A percentile compares a stretch with the other conserved stretches of the same genome.
Evolutionary conservation across 441 rosid genomes (phyloP).

Genomic region (Populus hybrid): DNA sequence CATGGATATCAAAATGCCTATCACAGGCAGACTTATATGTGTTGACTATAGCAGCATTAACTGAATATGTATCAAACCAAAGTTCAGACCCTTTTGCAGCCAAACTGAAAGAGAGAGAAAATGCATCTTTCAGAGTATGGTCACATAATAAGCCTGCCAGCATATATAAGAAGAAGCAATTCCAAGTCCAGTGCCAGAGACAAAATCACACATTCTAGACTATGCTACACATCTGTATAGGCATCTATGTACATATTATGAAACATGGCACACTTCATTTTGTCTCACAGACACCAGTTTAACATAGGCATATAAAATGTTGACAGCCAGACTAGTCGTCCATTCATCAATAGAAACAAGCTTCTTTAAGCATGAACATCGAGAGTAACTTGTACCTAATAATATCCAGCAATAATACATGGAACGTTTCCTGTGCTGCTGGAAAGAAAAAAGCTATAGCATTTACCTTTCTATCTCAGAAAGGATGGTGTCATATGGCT

Average conservation of each 20-base stretch:
- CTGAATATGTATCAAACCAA: constrained; percentile 82
- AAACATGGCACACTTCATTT: constrained; percentile 7
- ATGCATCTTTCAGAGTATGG: neutral
- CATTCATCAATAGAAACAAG: neutral
- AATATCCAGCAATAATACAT: neutral
- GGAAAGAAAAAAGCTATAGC: constrained; percentile 4
- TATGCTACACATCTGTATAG: neutral
- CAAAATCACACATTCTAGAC: neutral
- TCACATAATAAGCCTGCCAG: constrained; percentile 5
- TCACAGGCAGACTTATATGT: constrained; percentile 67
- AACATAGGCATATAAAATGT: neutral
- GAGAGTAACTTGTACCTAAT: constrained; percentile 1
- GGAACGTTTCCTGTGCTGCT: neutral
- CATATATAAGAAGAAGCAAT: neutral
- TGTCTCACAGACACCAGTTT: constrained; percentile 1
- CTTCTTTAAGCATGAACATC: neutral
- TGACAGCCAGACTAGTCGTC: neutral
- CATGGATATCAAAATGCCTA: constrained; percentile 34
- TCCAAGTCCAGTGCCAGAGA: neutral
- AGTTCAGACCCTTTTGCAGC: constrained; percentile 70
- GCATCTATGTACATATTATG: neutral
- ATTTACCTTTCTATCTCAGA: constrained; percentile 69
- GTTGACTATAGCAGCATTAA: constrained; percentile 76
- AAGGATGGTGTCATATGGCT: constrained; percentile 74
- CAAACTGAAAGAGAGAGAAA: constrained; percentile 49